Conservation (phyloP, 2,329 filamentous ascomycete genomes). For the Colletotrichum cereale region DNA sequence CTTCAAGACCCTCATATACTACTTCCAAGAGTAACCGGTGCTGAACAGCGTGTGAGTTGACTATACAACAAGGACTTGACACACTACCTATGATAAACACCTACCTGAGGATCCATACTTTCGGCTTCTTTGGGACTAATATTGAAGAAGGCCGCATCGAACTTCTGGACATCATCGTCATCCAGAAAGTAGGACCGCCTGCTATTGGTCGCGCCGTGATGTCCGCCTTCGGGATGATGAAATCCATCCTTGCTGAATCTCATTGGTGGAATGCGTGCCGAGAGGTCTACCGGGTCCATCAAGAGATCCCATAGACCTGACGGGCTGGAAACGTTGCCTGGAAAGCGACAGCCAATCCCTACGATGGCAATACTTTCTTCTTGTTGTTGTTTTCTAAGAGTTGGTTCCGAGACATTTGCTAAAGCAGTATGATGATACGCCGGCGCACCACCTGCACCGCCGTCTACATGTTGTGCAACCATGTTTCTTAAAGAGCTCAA, state of each 20-base stretch:
- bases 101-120: conserved; percentile 50
- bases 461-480: no score
- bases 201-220: conserved; percentile 41
- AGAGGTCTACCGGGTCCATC: conserved; percentile 28
- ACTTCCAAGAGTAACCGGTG: conserved; percentile 50
- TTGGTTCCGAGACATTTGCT: no score
- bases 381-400: no score
- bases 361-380: conserved; percentile 45
- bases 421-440: no score
- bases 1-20: conserved; percentile 50
- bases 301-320: conserved; percentile 42
- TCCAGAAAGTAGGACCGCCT: conserved; percentile 41
- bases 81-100: no score
- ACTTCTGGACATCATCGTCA: conserved; percentile 39
- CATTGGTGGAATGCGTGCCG: background rate
- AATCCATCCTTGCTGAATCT: conserved; percentile 11
- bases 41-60: no score
- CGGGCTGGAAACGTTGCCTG: conserved; percentile 41
- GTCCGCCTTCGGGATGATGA: conserved; percentile 5
- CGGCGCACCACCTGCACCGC: no score
- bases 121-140: conserved; percentile 46
- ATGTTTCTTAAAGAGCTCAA: no score
- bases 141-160: conserved; percentile 49
- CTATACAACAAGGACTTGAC: no score
- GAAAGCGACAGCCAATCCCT: conserved; percentile 44